A percentile compares a stretch with the other conserved stretches of the same genome.
phyloP scores from a whole-genome alignment of 2,329 filamentous ascomycete species.

The Blastomyces percursus region DNA sequence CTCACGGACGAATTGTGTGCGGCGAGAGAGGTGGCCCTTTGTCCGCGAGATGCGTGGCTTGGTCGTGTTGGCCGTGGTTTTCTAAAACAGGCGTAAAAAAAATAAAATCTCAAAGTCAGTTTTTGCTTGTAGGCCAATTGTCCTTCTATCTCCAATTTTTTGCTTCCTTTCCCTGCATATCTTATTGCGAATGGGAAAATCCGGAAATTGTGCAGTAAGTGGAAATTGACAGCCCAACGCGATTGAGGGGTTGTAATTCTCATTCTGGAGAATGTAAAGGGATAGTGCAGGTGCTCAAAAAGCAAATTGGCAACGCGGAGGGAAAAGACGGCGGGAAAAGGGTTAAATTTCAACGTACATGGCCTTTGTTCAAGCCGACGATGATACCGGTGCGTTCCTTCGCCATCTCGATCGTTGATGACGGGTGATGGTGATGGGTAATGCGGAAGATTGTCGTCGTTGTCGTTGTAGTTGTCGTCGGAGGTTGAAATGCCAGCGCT shows the following conservation, averaged over 20 bases:
- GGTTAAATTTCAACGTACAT: constrained; percentile 45
- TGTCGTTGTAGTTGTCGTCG: constrained; percentile 9
- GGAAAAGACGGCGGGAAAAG: constrained; percentile 2
- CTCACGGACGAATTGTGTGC: constrained; percentile 91
- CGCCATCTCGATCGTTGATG: constrained; percentile 38
- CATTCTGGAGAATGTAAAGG: background rate
- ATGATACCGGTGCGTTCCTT: constrained; percentile 45
- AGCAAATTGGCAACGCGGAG: constrained; percentile 6
- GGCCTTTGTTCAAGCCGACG: constrained; percentile 54
- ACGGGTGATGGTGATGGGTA: constrained; percentile 16
- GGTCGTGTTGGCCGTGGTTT: constrained; percentile 65
- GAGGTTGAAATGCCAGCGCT: constrained; percentile 10
- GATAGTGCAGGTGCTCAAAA: background rate
- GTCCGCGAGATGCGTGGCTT: constrained; percentile 71
- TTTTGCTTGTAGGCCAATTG: background rate
- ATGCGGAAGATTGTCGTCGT: constrained; percentile 7
- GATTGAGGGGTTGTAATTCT: background rate
- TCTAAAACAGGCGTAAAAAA: constrained; percentile 45
- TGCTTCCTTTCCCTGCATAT: background rate
- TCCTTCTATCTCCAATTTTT: background rate
- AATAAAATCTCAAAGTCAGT: constrained; percentile 10
- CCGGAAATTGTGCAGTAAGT: background rate
- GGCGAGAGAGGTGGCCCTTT: constrained; percentile 95
- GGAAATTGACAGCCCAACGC: background rate
- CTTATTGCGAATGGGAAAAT: background rate